These are phyloP conservation scores for Baeospora myosura DNA, from an alignment of 1,284 basidiomycete species.

Conservation along the genomic window DNA sequence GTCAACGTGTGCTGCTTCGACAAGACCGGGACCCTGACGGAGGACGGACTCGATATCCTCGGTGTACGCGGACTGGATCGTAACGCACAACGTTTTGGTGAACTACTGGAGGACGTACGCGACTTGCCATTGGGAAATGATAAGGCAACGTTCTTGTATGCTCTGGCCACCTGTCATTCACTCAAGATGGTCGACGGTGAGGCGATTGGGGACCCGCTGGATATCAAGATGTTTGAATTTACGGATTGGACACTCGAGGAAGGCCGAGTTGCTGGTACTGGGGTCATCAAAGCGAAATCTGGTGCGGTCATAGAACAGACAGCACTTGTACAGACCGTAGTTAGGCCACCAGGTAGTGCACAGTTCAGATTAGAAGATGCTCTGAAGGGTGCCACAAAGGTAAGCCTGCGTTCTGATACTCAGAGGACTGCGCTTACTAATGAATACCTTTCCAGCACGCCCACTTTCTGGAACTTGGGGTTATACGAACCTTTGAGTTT, in stretches of 20 bases:
- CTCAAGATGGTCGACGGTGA: constrained; percentile 89
- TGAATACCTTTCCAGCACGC: constrained; percentile 55
- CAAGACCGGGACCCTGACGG: constrained; percentile 98
- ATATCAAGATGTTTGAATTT: constrained; percentile 97
- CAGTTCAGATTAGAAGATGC: constrained; percentile 91
- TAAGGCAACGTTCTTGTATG: constrained; percentile 84
- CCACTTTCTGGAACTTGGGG: constrained; percentile 93
- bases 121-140: constrained; percentile 79
- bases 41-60: constrained; percentile 96
- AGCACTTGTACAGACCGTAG: constrained; percentile 93
- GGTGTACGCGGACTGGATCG: constrained; percentile 83
- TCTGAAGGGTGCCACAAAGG: constrained; percentile 72
- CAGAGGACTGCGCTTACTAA: neutral
- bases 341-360: constrained; percentile 88
- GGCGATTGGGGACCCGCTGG: constrained; percentile 91
- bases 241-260: constrained; percentile 96
- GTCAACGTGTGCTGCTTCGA: constrained; percentile 99
- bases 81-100: constrained; percentile 74
- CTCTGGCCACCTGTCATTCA: constrained; percentile 93
- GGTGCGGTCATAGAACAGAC: constrained; percentile 70
- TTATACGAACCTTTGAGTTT: constrained; percentile 96
- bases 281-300: constrained; percentile 59
- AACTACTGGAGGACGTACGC: constrained; percentile 81
- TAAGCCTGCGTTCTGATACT: constrained; percentile 24
- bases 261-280: constrained; percentile 65